Conservation (phyloP, 192 early-diverging fungal species). For the Coemansia sp. region DNA sequence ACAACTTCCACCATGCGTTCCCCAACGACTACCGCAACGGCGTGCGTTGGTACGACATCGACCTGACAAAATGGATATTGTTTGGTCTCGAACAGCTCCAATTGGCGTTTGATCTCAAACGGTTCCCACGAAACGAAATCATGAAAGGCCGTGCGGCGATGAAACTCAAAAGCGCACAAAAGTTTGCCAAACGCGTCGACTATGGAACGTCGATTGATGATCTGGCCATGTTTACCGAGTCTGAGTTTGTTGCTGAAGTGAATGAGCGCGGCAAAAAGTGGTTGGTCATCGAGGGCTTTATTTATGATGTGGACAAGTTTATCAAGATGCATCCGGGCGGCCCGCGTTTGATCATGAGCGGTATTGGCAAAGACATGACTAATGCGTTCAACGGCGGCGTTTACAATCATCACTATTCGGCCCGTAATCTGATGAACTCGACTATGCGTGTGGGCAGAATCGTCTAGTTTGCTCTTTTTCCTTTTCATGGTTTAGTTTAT, state of each 20-base stretch:
- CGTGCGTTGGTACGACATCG: conserved; percentile 70
- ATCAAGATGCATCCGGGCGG: conserved; percentile 88
- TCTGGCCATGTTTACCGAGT: conserved; percentile 67
- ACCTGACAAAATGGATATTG: conserved; percentile 83
- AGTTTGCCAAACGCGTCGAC: conserved; percentile 63
- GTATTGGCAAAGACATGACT: conserved; percentile 83
- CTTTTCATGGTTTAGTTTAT: not conserved
- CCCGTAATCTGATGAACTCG: conserved; percentile 74
- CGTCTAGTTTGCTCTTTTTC: conserved; percentile 20
- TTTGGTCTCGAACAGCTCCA: conserved; percentile 56
- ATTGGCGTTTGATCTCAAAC: conserved; percentile 64
- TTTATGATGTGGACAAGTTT: conserved; percentile 80
- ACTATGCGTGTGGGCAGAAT: conserved; percentile 66
- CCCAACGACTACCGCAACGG: conserved; percentile 86
- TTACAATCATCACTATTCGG: conserved; percentile 86
- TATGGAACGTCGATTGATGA: conserved; percentile 72
- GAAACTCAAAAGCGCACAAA: conserved; percentile 76
- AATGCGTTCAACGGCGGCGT: conserved; percentile 84
- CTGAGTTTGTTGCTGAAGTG: conserved; percentile 64
- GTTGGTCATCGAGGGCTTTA: conserved; percentile 78
- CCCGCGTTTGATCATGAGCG: conserved; percentile 61
- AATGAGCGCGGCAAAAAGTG: conserved; percentile 66
- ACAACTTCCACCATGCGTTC: conserved; percentile 88
- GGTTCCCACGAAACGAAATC: conserved; percentile 78
- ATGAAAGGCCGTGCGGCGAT: conserved; percentile 70